Evolutionary conservation across 345 rosid species (phyloP).

Genomic region (Geranium rotundifolium): DNA sequence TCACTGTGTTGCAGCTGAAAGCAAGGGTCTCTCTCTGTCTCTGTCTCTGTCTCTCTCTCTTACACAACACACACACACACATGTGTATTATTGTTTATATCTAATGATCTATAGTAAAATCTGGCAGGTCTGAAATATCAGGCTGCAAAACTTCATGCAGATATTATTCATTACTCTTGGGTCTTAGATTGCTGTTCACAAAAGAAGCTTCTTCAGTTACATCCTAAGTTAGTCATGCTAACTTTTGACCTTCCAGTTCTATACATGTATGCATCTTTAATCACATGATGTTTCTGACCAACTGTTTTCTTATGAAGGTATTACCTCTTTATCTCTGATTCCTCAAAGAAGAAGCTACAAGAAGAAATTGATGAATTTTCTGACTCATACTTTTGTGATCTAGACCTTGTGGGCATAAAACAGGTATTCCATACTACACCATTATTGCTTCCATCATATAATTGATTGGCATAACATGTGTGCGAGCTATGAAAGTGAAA

Average conservation of each 20-base stretch:
- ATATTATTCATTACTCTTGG: constrained; percentile 86
- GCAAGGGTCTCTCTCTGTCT: constrained; percentile 54
- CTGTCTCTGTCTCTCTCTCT: constrained; percentile 8
- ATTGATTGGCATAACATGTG: constrained; percentile 1
- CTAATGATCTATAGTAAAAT: neutral
- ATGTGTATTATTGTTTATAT: neutral
- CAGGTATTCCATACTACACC: constrained; percentile 38
- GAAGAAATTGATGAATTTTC: constrained; percentile 85
- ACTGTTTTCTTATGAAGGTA: constrained; percentile 36
- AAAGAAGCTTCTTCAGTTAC: constrained; percentile 65
- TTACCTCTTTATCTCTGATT: constrained; percentile 68
- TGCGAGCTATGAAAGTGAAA: constrained; percentile 2
- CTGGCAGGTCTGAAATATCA: constrained; percentile 73
- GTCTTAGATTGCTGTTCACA: constrained; percentile 69
- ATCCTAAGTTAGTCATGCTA: constrained; percentile 55
- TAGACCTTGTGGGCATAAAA: constrained; percentile 63
- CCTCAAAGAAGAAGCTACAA: constrained; percentile 58
- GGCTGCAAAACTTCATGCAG: constrained; percentile 74
- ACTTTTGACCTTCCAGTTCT: constrained; percentile 5
- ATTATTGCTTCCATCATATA: constrained; percentile 1
- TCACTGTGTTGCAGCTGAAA: constrained; percentile 87
- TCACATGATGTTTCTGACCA: constrained; percentile 3
- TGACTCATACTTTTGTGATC: constrained; percentile 70
- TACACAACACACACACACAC: neutral
- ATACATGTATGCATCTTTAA: neutral